Percentiles rank a stretch among this genome's conserved stretches.
Conservation (phyloP, 2,329 filamentous ascomycete species). For the Metarhizium rileyi region DNA sequence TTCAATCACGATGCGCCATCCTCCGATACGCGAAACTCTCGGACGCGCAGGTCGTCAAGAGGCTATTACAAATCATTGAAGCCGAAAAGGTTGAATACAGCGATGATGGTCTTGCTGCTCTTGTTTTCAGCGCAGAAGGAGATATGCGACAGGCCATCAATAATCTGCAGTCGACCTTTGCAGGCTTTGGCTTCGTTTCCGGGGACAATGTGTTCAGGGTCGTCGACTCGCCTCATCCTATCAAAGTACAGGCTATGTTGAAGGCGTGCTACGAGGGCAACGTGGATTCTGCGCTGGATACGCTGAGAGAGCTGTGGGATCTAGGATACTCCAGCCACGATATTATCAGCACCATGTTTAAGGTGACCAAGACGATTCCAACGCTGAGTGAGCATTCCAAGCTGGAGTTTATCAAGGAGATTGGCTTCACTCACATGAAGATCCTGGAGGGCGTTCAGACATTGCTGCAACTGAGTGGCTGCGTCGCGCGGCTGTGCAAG, state of each 20-base stretch:
- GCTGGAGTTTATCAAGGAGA: constrained; percentile 96
- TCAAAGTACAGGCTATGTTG: constrained; percentile 98
- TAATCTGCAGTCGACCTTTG: constrained; percentile 86
- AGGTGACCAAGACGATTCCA: constrained; percentile 91
- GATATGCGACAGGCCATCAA: constrained; percentile 99
- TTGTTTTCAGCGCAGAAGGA: constrained; percentile 94
- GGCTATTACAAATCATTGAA: constrained; percentile 83
- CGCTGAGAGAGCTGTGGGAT: constrained; percentile 83
- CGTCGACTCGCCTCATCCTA: constrained; percentile 91
- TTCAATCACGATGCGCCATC: constrained; percentile 94
- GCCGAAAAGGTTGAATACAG: constrained; percentile 84
- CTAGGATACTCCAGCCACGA: constrained; percentile 97
- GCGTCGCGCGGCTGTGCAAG: constrained; percentile 81
- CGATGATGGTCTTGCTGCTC: constrained; percentile 88
- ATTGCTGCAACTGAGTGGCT: constrained; percentile 85
- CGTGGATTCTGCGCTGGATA: constrained; percentile 78
- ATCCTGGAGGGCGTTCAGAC: constrained; percentile 97
- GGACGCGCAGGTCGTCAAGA: constrained; percentile 84
- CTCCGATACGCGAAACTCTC: constrained; percentile 87
- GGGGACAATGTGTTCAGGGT: constrained; percentile 98
- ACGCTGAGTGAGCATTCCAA: constrained; percentile 90
- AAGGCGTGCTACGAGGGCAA: constrained; percentile 93
- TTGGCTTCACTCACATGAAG: constrained; percentile 98
- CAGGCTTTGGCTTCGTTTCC: constrained; percentile 93
- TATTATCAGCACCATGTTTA: constrained; percentile 98